These are phyloP conservation scores for Rubus parviflorus DNA, from an alignment of 306 rosid species.

Conservation along the genomic window DNA sequence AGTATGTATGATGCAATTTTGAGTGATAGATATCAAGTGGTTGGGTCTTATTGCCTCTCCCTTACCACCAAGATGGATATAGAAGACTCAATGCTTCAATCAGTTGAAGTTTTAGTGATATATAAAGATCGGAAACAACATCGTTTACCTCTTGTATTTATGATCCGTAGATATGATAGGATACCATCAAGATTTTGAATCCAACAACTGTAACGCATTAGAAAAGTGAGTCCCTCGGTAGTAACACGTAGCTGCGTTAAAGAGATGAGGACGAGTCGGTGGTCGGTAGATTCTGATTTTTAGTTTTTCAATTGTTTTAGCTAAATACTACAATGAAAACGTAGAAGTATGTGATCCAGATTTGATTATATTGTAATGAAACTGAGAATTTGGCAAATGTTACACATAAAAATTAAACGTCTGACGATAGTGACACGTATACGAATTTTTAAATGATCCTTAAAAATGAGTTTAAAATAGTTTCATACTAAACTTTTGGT, in stretches of 20 bases:
- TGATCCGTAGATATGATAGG: fast-evolving
- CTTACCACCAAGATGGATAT: not conserved
- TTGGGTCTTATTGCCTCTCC: not conserved
- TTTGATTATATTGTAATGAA: not conserved
- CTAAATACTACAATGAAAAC: not conserved
- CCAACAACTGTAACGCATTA: not conserved
- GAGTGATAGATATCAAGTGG: not conserved
- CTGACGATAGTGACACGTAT: not conserved
- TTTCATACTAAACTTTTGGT: too few species aligned
- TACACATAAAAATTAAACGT: fast-evolving
- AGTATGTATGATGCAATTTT: not conserved
- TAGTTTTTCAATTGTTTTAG: not conserved
- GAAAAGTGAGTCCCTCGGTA: fast-evolving
- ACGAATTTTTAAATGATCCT: fast-evolving
- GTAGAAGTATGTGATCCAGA: not conserved
- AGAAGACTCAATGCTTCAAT: not conserved
- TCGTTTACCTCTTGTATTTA: not conserved
- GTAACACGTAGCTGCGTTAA: too few species aligned
- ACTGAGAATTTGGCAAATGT: not conserved
- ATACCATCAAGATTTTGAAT: not conserved
- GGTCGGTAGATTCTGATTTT: not conserved
- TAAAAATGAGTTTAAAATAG: not conserved
- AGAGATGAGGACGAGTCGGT: not conserved
- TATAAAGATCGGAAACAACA: not conserved
- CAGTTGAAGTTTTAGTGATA: not conserved